Percentiles rank a stretch among this genome's conserved stretches.
phyloP scores from a whole-genome alignment of 192 early-diverging fungal genomes.

The Podila clonocystis region DNA sequence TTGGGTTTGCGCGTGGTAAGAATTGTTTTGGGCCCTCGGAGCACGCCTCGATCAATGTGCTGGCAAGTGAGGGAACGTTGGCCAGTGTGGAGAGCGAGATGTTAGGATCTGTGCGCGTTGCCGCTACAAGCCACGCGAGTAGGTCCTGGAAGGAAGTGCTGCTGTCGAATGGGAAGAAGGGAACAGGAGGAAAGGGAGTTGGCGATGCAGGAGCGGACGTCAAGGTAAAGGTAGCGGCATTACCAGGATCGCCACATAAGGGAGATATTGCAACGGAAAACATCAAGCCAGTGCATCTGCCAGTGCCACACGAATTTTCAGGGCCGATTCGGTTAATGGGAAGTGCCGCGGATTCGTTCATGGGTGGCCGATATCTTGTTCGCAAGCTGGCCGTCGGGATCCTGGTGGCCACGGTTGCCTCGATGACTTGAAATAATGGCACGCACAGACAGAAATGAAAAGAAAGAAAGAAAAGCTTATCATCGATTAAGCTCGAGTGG shows the following conservation, averaged over 20 bases:
- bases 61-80: conserved; percentile 18
- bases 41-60: conserved; percentile 23
- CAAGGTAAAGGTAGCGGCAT: neutral
- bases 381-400: neutral
- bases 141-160: neutral
- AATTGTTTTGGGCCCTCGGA: conserved; percentile 39
- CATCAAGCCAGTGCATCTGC: conserved; percentile 5
- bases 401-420: neutral
- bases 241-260: neutral
- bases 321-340: conserved; percentile 41
- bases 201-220: neutral
- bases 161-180: neutral
- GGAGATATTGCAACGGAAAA: neutral
- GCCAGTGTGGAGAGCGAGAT: neutral
- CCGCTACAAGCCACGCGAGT: conserved; percentile 16
- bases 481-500: no score
- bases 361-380: neutral
- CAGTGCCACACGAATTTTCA: neutral
- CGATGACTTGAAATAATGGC: neutral
- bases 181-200: neutral
- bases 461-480: neutral
- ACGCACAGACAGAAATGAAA: neutral
- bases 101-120: conserved; percentile 20
- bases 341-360: neutral
- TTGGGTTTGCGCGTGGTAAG: conserved; percentile 38